These are phyloP conservation scores for Gonapodya prolifera DNA, from an alignment of 192 early-diverging fungal genomes.

Conservation along the genomic window DNA sequence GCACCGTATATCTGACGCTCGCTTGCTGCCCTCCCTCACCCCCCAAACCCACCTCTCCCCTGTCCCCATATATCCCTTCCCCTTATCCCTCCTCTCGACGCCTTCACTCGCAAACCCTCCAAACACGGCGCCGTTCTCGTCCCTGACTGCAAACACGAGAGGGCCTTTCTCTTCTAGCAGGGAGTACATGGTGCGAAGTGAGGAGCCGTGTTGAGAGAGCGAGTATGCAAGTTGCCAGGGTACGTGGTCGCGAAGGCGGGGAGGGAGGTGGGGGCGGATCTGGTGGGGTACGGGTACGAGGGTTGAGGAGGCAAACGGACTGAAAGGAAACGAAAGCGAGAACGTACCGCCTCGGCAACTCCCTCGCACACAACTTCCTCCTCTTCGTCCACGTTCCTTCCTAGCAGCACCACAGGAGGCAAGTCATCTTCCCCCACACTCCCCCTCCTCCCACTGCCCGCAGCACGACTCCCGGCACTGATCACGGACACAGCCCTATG, in stretches of 20 bases:
- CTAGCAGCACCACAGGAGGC: not conserved
- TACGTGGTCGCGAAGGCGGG: not conserved
- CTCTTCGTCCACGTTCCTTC: not conserved
- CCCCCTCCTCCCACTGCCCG: not conserved
- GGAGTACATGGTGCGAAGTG: not conserved
- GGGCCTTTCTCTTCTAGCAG: not conserved
- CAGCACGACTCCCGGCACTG: not conserved
- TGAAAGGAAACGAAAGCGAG: not conserved
- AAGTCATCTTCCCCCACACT: not conserved
- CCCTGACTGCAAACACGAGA: not conserved
- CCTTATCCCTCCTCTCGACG: not conserved
- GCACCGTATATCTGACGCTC: not conserved
- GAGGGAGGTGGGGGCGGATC: not conserved
- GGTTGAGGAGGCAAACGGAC: not conserved
- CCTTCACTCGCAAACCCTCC: not conserved
- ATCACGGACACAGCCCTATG: not conserved
- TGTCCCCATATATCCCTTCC: not conserved
- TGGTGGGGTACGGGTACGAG: not conserved
- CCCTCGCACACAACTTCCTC: not conserved
- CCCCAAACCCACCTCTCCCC: not conserved
- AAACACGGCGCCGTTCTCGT: constrained; percentile 2
- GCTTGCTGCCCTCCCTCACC: not conserved
- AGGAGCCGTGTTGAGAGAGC: not conserved
- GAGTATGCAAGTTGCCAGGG: not conserved
- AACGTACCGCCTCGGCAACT: not conserved